A percentile compares a stretch with the other conserved stretches of the same genome.
Evolutionary conservation across 2,329 filamentous ascomycete species (phyloP).

Genomic region (Metarhizium sp.): DNA sequence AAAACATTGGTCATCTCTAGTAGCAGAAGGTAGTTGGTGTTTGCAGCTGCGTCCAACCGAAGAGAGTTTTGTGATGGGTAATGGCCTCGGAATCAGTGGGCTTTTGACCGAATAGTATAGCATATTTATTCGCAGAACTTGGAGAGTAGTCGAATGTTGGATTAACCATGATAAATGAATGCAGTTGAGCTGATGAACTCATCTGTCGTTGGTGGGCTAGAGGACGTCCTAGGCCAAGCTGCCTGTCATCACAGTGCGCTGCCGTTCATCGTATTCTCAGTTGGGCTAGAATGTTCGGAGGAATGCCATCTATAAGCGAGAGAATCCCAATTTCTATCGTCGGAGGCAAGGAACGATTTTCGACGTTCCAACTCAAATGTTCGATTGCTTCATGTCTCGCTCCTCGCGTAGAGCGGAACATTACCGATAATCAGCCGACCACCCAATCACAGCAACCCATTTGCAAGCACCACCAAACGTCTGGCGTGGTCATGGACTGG

Average conservation of each 20-base stretch:
- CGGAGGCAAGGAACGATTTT: neutral
- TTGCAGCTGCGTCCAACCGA: neutral
- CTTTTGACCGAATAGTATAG: neutral
- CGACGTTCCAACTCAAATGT: neutral
- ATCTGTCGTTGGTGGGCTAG: too few relatives aligned
- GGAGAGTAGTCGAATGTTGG: neutral
- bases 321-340: too few relatives aligned
- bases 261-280: neutral
- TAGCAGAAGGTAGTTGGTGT: too few relatives aligned
- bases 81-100: neutral
- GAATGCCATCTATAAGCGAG: neutral
- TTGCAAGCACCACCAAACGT: slow-evolving; percentile 13
- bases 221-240: too few relatives aligned
- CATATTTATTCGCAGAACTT: neutral
- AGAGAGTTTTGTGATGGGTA: neutral
- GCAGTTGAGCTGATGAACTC: too few relatives aligned
- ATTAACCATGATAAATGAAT: too few relatives aligned
- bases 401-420: too few relatives aligned
- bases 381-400: too few relatives aligned
- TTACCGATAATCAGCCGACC: slow-evolving; percentile 10
- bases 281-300: neutral
- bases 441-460: slow-evolving; percentile 14
- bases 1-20: too few relatives aligned
- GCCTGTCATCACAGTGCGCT: neutral
- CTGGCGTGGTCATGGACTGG: slow-evolving; percentile 33